Evolutionary conservation across 2,329 filamentous ascomycete genomes (phyloP).

Genomic region (Aspergillus floridensis): DNA sequence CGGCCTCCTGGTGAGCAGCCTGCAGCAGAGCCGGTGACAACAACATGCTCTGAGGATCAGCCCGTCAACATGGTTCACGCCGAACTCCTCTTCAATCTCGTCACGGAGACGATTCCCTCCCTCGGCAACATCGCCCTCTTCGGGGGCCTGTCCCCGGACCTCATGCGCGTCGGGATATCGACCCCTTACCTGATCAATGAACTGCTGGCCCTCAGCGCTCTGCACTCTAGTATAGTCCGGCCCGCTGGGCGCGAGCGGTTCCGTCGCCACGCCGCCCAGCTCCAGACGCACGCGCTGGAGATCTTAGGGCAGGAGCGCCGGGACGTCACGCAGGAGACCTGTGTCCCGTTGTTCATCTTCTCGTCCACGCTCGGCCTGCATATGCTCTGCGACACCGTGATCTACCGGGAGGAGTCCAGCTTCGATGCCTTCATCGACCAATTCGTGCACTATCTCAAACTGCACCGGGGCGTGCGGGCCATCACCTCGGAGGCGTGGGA

Average conservation of each 20-base stretch:
- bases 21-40: neutral
- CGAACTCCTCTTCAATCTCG: slow-evolving; percentile 29
- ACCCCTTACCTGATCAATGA: slow-evolving; percentile 50
- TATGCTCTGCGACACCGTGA: slow-evolving; percentile 49
- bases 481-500: slow-evolving; percentile 15
- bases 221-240: slow-evolving; percentile 41
- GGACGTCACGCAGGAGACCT: slow-evolving; percentile 16
- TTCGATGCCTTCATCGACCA: slow-evolving; percentile 38
- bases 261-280: slow-evolving; percentile 35
- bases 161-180: slow-evolving; percentile 8
- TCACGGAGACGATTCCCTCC: slow-evolving; percentile 10
- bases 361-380: slow-evolving; percentile 31
- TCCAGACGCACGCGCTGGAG: slow-evolving; percentile 29
- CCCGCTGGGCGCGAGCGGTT: slow-evolving; percentile 36
- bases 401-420: slow-evolving; percentile 33
- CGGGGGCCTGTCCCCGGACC: neutral
- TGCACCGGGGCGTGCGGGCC: slow-evolving; percentile 27
- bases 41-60: slow-evolving; percentile 5
- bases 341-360: slow-evolving; percentile 24
- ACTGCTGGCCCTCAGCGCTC: slow-evolving; percentile 47
- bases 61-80: slow-evolving; percentile 32
- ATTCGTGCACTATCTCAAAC: slow-evolving; percentile 24
- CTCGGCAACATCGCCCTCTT: neutral
- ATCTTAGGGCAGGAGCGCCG: slow-evolving; percentile 14
- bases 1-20: neutral